Percentiles rank a stretch among this genome's conserved stretches.
Conservation (phyloP, 257 asterid species). For the Craterostigma plantagineum region DNA sequence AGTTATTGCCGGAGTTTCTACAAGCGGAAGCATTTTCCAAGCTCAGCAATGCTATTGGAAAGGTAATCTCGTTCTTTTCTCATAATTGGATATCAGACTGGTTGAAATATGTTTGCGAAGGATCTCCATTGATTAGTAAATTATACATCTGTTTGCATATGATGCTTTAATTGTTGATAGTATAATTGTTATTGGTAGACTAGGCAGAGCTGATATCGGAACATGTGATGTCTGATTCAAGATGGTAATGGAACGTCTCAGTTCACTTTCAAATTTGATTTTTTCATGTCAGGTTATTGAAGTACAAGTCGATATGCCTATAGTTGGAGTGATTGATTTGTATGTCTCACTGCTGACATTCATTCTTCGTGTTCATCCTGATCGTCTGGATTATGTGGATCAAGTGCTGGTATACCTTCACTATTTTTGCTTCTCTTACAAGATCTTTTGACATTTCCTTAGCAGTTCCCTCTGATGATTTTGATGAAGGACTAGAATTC, state of each 20-base stretch:
- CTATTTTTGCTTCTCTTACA: slow-evolving; percentile 7
- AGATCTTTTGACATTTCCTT: neutral
- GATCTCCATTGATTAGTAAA: neutral
- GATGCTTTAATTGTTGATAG: no score
- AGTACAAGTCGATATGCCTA: slow-evolving; percentile 91
- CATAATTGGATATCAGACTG: neutral
- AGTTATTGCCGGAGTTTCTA: slow-evolving; percentile 87
- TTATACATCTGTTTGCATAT: neutral
- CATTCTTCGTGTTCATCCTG: slow-evolving; percentile 95
- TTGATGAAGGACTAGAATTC: no score
- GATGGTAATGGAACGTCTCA: neutral
- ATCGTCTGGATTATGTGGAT: slow-evolving; percentile 93
- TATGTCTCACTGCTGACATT: slow-evolving; percentile 86
- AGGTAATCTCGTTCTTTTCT: slow-evolving; percentile 27
- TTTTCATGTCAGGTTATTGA: slow-evolving; percentile 53
- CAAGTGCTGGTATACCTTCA: slow-evolving; percentile 79
- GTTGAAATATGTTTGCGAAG: slow-evolving; percentile 2
- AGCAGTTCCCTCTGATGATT: no score
- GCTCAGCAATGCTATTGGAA: slow-evolving; percentile 93
- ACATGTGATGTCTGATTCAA: no score
- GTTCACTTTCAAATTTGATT: neutral
- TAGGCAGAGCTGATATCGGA: no score
- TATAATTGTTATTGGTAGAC: no score
- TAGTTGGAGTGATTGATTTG: slow-evolving; percentile 80
- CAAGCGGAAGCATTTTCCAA: slow-evolving; percentile 98